Conservation (phyloP, 2,329 filamentous ascomycete genomes). For the Aspergillus ruber region DNA sequence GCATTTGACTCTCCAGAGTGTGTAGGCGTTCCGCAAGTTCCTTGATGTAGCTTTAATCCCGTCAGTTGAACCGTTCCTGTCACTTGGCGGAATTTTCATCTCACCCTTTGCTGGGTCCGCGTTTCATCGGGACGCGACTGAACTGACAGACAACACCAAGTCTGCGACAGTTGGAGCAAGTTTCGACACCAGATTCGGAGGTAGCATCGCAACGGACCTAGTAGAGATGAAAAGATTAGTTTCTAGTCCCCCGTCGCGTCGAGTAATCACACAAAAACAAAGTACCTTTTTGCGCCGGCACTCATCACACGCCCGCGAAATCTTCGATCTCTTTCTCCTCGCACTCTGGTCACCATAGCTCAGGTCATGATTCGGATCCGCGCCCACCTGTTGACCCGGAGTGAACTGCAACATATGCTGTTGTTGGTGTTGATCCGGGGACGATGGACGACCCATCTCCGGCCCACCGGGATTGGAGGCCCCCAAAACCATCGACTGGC, state of each 20-base stretch:
- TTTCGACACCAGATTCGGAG: slow-evolving; percentile 64
- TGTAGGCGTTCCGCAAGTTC: slow-evolving; percentile 81
- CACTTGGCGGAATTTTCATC: slow-evolving; percentile 2
- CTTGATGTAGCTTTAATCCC: slow-evolving; percentile 67
- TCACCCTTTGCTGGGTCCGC: slow-evolving; percentile 82
- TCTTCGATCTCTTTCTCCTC: slow-evolving; percentile 73
- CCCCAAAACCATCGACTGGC: slow-evolving; percentile 34
- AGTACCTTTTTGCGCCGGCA: slow-evolving; percentile 73
- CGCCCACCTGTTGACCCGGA: slow-evolving; percentile 38
- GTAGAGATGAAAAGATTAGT: slow-evolving; percentile 12
- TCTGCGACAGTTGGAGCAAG: slow-evolving; percentile 75
- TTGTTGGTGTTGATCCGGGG: slow-evolving; percentile 34
- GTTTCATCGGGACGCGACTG: slow-evolving; percentile 79
- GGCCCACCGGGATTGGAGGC: slow-evolving; percentile 28
- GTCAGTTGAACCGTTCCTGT: slow-evolving; percentile 13
- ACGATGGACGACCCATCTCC: slow-evolving; percentile 33
- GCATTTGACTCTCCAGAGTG: slow-evolving; percentile 71
- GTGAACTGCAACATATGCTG: slow-evolving; percentile 38
- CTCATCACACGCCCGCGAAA: slow-evolving; percentile 82
- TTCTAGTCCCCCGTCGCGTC: slow-evolving; percentile 11
- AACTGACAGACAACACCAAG: slow-evolving; percentile 74
- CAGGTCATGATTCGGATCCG: slow-evolving; percentile 42
- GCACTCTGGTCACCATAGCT: slow-evolving; percentile 56
- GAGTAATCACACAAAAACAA: slow-evolving; percentile 7
- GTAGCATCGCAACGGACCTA: slow-evolving; percentile 77